Conservation (phyloP, 352 stramenopile species). For the Phytophthora melonis region DNA sequence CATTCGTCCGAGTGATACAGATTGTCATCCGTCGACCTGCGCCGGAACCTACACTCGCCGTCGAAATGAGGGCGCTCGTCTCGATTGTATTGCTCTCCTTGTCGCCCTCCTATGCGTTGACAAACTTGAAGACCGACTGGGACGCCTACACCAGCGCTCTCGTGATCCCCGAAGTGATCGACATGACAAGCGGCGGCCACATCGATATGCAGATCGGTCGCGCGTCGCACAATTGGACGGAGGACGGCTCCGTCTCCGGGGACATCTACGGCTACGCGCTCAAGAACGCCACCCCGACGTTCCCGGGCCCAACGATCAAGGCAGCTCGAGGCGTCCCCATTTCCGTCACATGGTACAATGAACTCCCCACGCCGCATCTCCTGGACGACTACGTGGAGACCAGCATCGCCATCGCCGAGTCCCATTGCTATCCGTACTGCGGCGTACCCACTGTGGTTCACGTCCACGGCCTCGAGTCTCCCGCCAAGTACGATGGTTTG, state of each 20-base stretch:
- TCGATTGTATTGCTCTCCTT: background rate
- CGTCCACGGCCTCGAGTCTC: conserved; percentile 74
- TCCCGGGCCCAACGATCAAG: conserved; percentile 62
- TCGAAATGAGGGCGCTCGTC: conserved; percentile 9
- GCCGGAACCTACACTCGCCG: background rate
- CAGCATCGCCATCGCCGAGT: conserved; percentile 54
- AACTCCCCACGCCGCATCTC: conserved; percentile 55
- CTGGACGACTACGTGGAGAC: conserved; percentile 60
- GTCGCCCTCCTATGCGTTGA: conserved; percentile 16
- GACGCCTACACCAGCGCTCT: conserved; percentile 45
- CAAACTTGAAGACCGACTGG: conserved; percentile 51
- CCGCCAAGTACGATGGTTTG: conserved; percentile 68
- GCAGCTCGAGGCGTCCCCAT: conserved; percentile 54
- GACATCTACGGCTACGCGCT: conserved; percentile 60
- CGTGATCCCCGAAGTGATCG: conserved; percentile 49
- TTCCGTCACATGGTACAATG: conserved; percentile 64
- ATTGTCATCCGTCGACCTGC: conserved; percentile 27
- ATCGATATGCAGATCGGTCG: conserved; percentile 58
- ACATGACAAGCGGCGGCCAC: conserved; percentile 50
- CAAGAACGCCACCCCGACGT: conserved; percentile 49
- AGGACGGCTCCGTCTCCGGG: conserved; percentile 45
- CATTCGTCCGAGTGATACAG: background rate
- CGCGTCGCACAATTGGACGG: conserved; percentile 58
- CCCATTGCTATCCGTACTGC: conserved; percentile 73
- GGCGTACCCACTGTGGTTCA: conserved; percentile 67